Percentiles rank a stretch among this genome's conserved stretches.
These are phyloP conservation scores for Vitis riparia DNA, from an alignment of 164 flowering plant genomes.

Conservation along the genomic window DNA sequence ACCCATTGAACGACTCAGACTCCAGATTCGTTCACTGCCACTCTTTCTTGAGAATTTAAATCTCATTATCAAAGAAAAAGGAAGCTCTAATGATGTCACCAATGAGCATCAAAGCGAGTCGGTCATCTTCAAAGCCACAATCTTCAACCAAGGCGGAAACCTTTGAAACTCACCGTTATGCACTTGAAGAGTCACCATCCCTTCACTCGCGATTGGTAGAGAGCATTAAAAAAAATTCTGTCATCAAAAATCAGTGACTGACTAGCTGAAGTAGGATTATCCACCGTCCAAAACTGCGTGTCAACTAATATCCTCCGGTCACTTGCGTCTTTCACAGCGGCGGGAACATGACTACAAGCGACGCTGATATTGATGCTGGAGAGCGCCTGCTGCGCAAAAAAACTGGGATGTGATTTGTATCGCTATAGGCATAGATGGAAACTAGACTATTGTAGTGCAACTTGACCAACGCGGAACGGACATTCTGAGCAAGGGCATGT, in stretches of 20 bases:
- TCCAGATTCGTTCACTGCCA: too few species aligned
- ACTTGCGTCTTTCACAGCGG: conserved; percentile 94
- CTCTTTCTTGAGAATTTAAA: too few species aligned
- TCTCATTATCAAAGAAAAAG: too few species aligned
- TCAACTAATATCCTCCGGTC: conserved; percentile 92
- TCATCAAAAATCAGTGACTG: conserved; percentile 89
- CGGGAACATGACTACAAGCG: conserved; percentile 86
- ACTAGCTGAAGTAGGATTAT: conserved; percentile 92
- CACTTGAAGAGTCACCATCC: too few species aligned
- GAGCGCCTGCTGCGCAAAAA: conserved; percentile 73
- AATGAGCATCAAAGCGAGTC: too few species aligned
- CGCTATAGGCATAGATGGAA: too few species aligned
- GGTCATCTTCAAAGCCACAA: too few species aligned
- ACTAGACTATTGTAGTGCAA: conserved; percentile 76
- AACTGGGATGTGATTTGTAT: conserved; percentile 41
- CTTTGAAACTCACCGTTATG: too few species aligned
- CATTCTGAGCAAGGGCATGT: conserved; percentile 80
- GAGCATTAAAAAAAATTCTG: conserved; percentile 90
- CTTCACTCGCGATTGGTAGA: conserved; percentile 30
- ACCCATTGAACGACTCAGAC: too few species aligned
- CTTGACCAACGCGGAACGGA: conserved; percentile 61
- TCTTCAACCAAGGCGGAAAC: too few species aligned
- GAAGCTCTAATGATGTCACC: too few species aligned
- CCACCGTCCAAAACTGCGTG: conserved; percentile 93
- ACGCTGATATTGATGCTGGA: conserved; percentile 64